A percentile compares a stretch with the other conserved stretches of the same genome.
Evolutionary conservation across 108 stramenopile species (phyloP).

Genomic region (Heterococcus sp.): DNA sequence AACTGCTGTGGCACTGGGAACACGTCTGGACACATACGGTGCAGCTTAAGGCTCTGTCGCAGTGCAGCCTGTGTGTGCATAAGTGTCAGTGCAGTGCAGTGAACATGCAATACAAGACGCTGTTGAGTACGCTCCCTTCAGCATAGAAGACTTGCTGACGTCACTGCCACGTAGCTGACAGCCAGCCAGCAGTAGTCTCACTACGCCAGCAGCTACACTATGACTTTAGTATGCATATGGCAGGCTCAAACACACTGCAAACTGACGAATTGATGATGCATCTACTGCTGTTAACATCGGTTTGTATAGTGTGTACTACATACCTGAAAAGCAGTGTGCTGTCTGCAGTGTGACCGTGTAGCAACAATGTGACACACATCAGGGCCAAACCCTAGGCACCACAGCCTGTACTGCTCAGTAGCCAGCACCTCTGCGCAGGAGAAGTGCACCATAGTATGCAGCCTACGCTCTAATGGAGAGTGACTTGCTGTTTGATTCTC

Average conservation of each 20-base stretch:
- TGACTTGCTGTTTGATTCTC: background rate
- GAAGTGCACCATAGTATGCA: conserved; percentile 9
- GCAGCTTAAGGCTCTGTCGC: conserved; percentile 9
- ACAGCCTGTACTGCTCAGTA: conserved; percentile 9
- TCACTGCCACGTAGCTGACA: background rate
- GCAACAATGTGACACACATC: conserved; percentile 10
- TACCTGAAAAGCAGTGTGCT: conserved; percentile 19
- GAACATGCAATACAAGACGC: background rate
- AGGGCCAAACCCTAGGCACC: conserved; percentile 1
- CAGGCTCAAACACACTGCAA: background rate
- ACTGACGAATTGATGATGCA: background rate
- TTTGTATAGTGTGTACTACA: background rate
- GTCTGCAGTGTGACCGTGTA: conserved; percentile 5
- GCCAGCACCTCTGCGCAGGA: conserved; percentile 13
- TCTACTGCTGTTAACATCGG: background rate
- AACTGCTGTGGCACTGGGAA: conserved; percentile 22
- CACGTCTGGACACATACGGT: conserved; percentile 2
- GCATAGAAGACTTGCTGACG: background rate
- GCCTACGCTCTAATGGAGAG: background rate
- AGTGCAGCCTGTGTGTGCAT: conserved; percentile 4
- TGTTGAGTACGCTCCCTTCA: background rate
- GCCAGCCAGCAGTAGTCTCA: no score
- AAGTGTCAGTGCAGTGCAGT: background rate
- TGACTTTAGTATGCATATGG: no score
- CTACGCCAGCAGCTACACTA: no score